Conservation (phyloP, 805 yeast genomes). For the Schwanniomyces pseudopolymorphus region DNA sequence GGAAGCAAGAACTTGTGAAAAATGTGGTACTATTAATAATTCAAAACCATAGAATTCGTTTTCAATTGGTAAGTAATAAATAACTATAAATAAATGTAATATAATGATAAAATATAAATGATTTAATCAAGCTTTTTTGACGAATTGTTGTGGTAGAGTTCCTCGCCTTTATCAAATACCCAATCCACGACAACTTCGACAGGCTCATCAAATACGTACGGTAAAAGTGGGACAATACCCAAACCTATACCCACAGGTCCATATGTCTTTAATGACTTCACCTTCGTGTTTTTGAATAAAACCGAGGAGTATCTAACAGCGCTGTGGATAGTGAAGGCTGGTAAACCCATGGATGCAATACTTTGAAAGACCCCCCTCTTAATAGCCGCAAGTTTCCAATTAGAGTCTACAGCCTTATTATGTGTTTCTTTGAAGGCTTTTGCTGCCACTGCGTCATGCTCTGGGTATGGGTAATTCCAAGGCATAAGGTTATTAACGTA, state of each 20-base stretch:
- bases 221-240: conserved; percentile 73
- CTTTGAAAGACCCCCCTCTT: conserved; percentile 80
- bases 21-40: conserved; percentile 72
- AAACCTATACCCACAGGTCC: conserved; percentile 83
- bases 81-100: not conserved
- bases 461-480: conserved; percentile 56
- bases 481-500: conserved; percentile 62
- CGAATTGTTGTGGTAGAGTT: conserved; percentile 15
- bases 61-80: not conserved
- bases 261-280: conserved; percentile 51
- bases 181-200: conserved; percentile 69
- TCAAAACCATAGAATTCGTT: conserved; percentile 50
- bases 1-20: conserved; percentile 65
- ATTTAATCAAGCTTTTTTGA: conserved; percentile 5
- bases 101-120: not conserved
- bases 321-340: conserved; percentile 82
- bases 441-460: conserved; percentile 38
- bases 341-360: conserved; percentile 82
- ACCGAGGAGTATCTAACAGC: conserved; percentile 68
- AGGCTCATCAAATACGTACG: conserved; percentile 80
- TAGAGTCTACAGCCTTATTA: conserved; percentile 43
- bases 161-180: conserved; percentile 54
- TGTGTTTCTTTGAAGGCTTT: conserved; percentile 23
- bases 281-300: conserved; percentile 56
- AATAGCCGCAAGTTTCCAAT: conserved; percentile 64